These are phyloP conservation scores for Verticillium nubilum DNA, from an alignment of 2,329 filamentous ascomycete species.

Conservation along the genomic window DNA sequence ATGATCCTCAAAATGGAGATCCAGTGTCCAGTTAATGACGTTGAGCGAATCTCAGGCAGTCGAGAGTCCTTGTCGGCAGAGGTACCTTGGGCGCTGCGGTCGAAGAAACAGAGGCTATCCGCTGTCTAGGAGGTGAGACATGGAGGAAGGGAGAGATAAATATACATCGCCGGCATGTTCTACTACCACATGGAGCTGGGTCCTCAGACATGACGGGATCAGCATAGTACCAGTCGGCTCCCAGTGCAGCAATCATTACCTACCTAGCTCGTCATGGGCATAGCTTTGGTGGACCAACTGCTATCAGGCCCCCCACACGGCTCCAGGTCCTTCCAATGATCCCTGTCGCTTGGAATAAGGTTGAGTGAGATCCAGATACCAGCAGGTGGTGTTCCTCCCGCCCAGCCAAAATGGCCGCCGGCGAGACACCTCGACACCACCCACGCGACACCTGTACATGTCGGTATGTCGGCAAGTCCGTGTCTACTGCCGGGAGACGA, in stretches of 20 bases:
- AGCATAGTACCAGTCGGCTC: background rate
- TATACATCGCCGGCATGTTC: background rate
- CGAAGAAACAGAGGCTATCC: background rate
- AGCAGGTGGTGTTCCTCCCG: background rate
- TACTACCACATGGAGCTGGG: background rate
- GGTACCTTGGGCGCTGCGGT: background rate
- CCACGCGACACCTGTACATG: background rate
- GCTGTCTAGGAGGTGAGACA: background rate
- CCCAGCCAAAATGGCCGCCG: background rate
- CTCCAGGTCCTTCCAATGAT: background rate
- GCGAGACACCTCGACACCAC: background rate
- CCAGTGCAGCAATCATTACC: background rate
- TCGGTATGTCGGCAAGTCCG: background rate
- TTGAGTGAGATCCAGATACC: background rate
- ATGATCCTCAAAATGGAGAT: too few species aligned
- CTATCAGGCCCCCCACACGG: background rate
- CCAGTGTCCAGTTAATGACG: too few species aligned
- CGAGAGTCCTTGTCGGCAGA: too few species aligned
- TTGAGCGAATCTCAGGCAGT: too few species aligned
- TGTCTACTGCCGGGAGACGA: background rate
- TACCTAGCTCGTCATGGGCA: background rate
- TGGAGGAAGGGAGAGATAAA: too few species aligned
- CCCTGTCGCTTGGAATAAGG: background rate
- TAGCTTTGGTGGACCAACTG: background rate
- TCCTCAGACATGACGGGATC: background rate